These are phyloP conservation scores for Arthrocladium fulminans DNA, from an alignment of 2,329 filamentous ascomycete species.

Conservation along the genomic window DNA sequence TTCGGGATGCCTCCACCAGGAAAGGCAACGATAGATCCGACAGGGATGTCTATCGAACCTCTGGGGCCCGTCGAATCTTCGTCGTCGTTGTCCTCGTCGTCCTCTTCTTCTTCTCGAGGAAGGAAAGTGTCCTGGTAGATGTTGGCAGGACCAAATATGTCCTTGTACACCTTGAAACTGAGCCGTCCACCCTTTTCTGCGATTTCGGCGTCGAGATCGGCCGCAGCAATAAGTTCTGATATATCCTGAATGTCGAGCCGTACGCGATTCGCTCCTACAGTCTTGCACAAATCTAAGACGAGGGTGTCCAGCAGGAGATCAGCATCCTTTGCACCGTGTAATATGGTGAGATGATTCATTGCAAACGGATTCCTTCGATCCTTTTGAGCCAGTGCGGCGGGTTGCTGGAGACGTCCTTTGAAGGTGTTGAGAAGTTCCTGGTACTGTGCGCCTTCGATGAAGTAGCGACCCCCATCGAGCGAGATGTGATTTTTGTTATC, in stretches of 20 bases:
- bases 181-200: conserved; percentile 15
- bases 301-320: conserved; percentile 49
- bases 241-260: conserved; percentile 40
- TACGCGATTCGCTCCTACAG: conserved; percentile 40
- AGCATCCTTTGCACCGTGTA: conserved; percentile 50
- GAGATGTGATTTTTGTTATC: not conserved
- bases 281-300: conserved; percentile 54
- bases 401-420: conserved; percentile 16
- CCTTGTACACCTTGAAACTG: conserved; percentile 21
- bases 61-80: conserved; percentile 4
- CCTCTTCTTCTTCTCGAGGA: conserved; percentile 5
- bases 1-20: not conserved
- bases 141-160: conserved; percentile 5
- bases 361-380: conserved; percentile 19
- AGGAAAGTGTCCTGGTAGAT: not conserved
- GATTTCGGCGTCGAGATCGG: conserved; percentile 10
- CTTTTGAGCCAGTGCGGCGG: conserved; percentile 26
- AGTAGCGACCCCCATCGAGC: conserved; percentile 12
- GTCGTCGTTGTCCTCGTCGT: conserved; percentile 19
- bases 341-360: conserved; percentile 47
- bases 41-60: conserved; percentile 1
- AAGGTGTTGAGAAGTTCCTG: conserved; percentile 19
- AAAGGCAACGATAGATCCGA: not conserved
- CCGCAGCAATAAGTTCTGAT: conserved; percentile 29
- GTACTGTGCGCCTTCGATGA: conserved; percentile 17